These are phyloP conservation scores for Rhynchospora pubera DNA, from an alignment of 176 grass and related monocot species.

Conservation along the genomic window DNA sequence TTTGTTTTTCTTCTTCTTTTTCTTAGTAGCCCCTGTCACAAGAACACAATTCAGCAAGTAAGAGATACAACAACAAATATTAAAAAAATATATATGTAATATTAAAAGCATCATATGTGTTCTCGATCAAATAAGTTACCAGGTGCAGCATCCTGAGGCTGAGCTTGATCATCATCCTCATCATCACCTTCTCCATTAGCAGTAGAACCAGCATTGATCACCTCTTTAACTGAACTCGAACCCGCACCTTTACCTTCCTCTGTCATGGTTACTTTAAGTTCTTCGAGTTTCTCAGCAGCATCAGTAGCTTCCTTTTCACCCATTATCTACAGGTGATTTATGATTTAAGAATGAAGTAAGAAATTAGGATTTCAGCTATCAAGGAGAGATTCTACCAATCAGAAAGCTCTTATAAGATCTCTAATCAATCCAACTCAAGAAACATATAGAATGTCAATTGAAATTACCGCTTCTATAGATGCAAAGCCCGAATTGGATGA, in stretches of 20 bases:
- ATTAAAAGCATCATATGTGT: not conserved
- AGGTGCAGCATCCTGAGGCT: conserved; percentile 42
- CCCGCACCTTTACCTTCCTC: conserved; percentile 29
- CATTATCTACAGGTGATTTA: conserved; percentile 5
- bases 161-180: conserved; percentile 38
- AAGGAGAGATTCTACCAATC: too few species aligned
- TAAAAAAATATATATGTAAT: conserved; percentile 18
- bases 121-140: conserved; percentile 31
- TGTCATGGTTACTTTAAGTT: not conserved
- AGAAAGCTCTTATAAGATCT: too few species aligned
- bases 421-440: too few species aligned
- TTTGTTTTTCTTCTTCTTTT: conserved; percentile 88
- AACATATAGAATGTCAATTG: too few species aligned
- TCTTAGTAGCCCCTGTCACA: conserved; percentile 47
- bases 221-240: conserved; percentile 5
- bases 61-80: not conserved
- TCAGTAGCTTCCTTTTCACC: conserved; percentile 15
- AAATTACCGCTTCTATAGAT: too few species aligned
- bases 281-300: conserved; percentile 11
- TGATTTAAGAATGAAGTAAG: not conserved
- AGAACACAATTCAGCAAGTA: conserved; percentile 10
- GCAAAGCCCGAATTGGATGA: too few species aligned
- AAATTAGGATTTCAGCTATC: too few species aligned
- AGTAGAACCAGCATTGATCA: conserved; percentile 3
- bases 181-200: conserved; percentile 26